Evolutionary conservation across 2,329 filamentous ascomycete genomes (phyloP).

Genomic region (Ophiocordyceps unilateralis): DNA sequence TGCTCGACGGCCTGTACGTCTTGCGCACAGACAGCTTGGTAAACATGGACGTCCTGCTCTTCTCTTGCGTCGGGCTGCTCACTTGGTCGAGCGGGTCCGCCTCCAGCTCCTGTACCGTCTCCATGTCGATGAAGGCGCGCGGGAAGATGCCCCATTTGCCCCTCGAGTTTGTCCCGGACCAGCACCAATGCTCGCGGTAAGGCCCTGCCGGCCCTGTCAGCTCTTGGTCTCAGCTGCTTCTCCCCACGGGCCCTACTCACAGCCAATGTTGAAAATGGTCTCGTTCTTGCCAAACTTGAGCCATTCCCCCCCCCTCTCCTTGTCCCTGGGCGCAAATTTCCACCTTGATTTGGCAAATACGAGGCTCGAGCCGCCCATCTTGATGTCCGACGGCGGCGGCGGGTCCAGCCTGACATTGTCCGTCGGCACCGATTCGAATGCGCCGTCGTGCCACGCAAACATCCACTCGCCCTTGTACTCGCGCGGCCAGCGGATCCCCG

Average conservation of each 20-base stretch:
- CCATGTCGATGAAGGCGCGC: constrained; percentile 27
- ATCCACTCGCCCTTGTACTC: constrained; percentile 38
- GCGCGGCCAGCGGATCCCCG: constrained; percentile 31
- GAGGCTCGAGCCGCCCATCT: constrained; percentile 26
- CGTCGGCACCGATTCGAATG: constrained; percentile 29
- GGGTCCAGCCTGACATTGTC: constrained; percentile 30
- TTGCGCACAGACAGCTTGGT: constrained; percentile 17
- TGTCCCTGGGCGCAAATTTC: constrained; percentile 32
- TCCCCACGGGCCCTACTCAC: constrained; percentile 22
- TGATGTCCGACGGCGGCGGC: constrained; percentile 27
- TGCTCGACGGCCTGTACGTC: constrained; percentile 14
- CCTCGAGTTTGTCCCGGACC: constrained; percentile 33
- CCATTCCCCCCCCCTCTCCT: constrained; percentile 28
- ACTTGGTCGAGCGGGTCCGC: constrained; percentile 10
- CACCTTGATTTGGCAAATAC: constrained; percentile 32
- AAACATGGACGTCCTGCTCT: constrained; percentile 15
- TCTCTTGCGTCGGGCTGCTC: constrained; percentile 16
- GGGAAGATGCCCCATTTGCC: constrained; percentile 37
- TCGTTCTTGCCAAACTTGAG: constrained; percentile 50
- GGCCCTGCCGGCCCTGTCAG: constrained; percentile 16
- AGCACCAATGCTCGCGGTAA: constrained; percentile 35
- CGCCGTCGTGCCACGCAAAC: constrained; percentile 38
- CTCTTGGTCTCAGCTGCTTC: neutral
- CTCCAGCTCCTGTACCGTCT: constrained; percentile 22
- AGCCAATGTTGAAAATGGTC: constrained; percentile 45